A percentile compares a stretch with the other conserved stretches of the same genome.
Evolutionary conservation across 2,329 filamentous ascomycete genomes (phyloP).

Genomic region (Aspergillus uvarum): DNA sequence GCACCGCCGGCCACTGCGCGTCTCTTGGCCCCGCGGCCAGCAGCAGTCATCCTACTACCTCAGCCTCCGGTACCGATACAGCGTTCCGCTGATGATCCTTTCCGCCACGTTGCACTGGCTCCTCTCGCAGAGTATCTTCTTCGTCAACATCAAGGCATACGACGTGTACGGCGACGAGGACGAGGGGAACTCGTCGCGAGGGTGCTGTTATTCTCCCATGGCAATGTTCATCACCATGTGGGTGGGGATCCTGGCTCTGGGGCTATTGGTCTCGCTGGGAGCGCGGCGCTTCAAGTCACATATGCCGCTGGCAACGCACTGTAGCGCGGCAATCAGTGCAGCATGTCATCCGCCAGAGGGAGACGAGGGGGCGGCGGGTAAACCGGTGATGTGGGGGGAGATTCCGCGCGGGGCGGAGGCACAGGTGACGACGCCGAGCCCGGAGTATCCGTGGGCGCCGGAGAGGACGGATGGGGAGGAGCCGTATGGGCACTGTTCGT

Average conservation of each 20-base stretch:
- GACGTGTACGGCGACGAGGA: neutral
- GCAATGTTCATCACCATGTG: constrained; percentile 4
- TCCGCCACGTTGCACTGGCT: constrained; percentile 48
- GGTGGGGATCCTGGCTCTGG: neutral
- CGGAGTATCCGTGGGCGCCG: neutral
- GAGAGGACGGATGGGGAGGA: neutral
- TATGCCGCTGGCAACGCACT: constrained; percentile 30
- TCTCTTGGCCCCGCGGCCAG: constrained; percentile 41
- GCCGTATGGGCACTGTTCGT: neutral
- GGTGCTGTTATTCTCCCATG: constrained; percentile 3
- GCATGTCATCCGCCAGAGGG: constrained; percentile 28
- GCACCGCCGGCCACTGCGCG: constrained; percentile 42
- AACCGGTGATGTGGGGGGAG: constrained; percentile 31
- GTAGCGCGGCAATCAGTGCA: constrained; percentile 35
- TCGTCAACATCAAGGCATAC: constrained; percentile 6
- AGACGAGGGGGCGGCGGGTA: constrained; percentile 19
- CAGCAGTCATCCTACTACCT: constrained; percentile 49
- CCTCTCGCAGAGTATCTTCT: constrained; percentile 47
- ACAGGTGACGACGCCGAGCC: neutral
- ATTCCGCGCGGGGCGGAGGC: neutral
- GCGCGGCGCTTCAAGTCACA: constrained; percentile 18
- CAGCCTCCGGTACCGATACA: constrained; percentile 45
- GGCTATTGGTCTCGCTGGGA: constrained; percentile 9
- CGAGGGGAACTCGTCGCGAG: neutral
- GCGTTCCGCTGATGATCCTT: constrained; percentile 37